phyloP scores from a whole-genome alignment of 192 early-diverging fungal genomes.

The Coemansia sp. region DNA sequence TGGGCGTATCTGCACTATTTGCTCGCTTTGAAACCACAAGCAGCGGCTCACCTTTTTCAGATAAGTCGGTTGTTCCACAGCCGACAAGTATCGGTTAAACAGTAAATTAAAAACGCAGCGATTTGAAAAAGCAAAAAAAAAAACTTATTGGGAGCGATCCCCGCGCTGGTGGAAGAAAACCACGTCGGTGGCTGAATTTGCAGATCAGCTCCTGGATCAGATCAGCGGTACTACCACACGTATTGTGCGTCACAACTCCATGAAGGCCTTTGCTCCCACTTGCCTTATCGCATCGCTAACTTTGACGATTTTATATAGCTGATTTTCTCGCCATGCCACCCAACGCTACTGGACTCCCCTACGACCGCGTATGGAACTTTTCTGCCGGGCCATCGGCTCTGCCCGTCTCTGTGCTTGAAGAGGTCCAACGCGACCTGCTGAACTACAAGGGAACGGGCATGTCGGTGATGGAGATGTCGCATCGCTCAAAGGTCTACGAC shows the following conservation, averaged over 20 bases:
- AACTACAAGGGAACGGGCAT: slow-evolving; percentile 80
- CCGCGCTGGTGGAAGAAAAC: not conserved
- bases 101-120: not conserved
- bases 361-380: slow-evolving; percentile 68
- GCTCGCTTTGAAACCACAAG: not conserved
- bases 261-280: not conserved
- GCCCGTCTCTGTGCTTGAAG: slow-evolving; percentile 75
- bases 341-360: slow-evolving; percentile 15
- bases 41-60: not conserved
- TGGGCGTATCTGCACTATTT: not conserved
- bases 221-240: not conserved
- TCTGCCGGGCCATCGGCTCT: slow-evolving; percentile 91
- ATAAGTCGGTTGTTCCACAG: not conserved
- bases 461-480: slow-evolving; percentile 95
- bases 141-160: not conserved
- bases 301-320: not conserved
- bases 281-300: not conserved
- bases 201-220: not conserved
- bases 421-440: slow-evolving; percentile 80
- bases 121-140: not conserved
- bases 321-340: slow-evolving; percentile 10
- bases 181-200: not conserved
- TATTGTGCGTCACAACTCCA: not conserved
- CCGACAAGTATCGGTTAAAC: not conserved
- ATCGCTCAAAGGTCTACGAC: slow-evolving; percentile 84